phyloP scores from a whole-genome alignment of 352 stramenopile genomes.

The Phytophthora agathidicida region DNA sequence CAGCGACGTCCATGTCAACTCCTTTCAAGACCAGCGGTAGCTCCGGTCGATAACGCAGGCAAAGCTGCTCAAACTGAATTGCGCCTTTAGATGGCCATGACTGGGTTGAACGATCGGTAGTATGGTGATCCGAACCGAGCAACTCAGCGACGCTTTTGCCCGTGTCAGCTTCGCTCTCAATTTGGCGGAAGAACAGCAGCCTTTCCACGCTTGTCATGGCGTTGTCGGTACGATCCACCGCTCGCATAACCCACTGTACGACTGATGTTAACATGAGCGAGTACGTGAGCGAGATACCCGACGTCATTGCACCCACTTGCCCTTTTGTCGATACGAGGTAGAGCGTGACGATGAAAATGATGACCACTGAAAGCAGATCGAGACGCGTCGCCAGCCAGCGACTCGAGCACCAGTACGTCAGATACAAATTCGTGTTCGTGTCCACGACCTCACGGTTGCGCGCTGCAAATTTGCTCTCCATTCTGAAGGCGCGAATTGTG shows the following conservation, averaged over 20 bases:
- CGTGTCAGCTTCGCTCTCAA: slow-evolving; percentile 28
- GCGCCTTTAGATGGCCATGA: slow-evolving; percentile 32
- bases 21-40: slow-evolving; percentile 43
- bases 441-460: slow-evolving; percentile 43
- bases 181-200: slow-evolving; percentile 36
- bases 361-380: slow-evolving; percentile 69
- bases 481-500: slow-evolving; percentile 87
- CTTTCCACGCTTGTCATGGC: slow-evolving; percentile 44
- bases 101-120: not conserved
- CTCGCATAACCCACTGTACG: slow-evolving; percentile 37
- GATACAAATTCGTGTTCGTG: slow-evolving; percentile 37
- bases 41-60: slow-evolving; percentile 44
- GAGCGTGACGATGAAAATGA: slow-evolving; percentile 87
- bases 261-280: slow-evolving; percentile 45
- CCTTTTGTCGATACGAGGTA: slow-evolving; percentile 69
- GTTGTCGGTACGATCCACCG: slow-evolving; percentile 50
- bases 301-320: slow-evolving; percentile 18
- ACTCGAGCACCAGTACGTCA: slow-evolving; percentile 43
- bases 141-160: slow-evolving; percentile 4
- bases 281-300: slow-evolving; percentile 41
- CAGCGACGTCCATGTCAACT: slow-evolving; percentile 37
- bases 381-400: slow-evolving; percentile 95
- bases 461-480: slow-evolving; percentile 35
- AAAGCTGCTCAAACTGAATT: slow-evolving; percentile 30
- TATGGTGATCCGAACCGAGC: not conserved